phyloP scores from a whole-genome alignment of 768 basidiomycete genomes.

The Hericium rajendrae region DNA sequence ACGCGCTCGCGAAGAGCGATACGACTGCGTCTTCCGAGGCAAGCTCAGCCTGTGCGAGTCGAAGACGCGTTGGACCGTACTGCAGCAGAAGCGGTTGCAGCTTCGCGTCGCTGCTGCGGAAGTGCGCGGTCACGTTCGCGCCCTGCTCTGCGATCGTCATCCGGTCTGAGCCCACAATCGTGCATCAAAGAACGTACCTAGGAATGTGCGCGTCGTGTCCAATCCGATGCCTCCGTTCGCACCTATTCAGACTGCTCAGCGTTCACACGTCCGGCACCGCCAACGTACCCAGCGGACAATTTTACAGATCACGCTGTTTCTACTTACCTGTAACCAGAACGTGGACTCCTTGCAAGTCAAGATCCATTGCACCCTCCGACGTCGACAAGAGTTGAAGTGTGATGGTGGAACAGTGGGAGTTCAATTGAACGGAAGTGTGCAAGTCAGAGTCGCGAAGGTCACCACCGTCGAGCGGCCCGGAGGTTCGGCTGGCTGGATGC shows the following conservation, averaged over 20 bases:
- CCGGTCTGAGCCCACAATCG: not conserved
- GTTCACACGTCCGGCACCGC: not conserved
- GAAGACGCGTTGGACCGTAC: constrained; percentile 25
- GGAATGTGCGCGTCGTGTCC: constrained; percentile 46
- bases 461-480: no score
- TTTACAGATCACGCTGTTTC: not conserved
- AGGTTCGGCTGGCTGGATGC: no score
- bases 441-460: no score
- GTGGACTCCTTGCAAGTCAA: not conserved
- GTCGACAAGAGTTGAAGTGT: not conserved
- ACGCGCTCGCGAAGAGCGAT: constrained; percentile 32
- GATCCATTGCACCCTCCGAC: not conserved
- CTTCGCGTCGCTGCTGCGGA: constrained; percentile 40
- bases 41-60: constrained; percentile 46
- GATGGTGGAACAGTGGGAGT: not conserved
- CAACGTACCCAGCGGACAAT: not conserved
- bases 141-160: constrained; percentile 43
- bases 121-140: constrained; percentile 64
- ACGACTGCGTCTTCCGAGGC: constrained; percentile 42
- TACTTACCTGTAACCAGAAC: not conserved
- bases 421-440: no score
- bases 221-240: constrained; percentile 72
- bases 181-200: constrained; percentile 26
- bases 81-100: constrained; percentile 31
- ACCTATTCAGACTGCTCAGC: constrained; percentile 28